Base-by-base conservation (phyloP, 2,329 filamentous ascomycete genomes). In the Chaetomium sp. region DNA sequence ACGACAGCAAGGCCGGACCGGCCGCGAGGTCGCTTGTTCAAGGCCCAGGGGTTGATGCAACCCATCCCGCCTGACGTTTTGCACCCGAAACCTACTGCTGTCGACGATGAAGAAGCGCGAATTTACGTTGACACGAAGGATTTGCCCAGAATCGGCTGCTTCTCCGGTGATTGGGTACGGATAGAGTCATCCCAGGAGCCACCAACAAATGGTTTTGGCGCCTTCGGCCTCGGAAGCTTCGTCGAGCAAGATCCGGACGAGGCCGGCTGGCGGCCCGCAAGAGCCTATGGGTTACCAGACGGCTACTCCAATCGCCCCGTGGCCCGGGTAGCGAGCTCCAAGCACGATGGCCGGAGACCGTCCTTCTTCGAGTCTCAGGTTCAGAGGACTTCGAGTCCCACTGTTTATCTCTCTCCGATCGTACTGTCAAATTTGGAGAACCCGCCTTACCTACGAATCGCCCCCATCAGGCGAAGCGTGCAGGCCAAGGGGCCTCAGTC, bases 121-220 rank as follows among this genome's bases (percentile, higher is more conserved):
- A 85, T 98, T 1, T 99, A 94, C 72, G 93, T 99, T 5, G 93
- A 97, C 71, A 90, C 96, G 8, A 89, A 87, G 64, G 91, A 92
- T 1, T 78, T 99, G 23, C 90, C 92, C 16, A 93, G 93, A 70
- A 90, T 99, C 61, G 93, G 94, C 19, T 98, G 94, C 76, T 99
- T 99, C 74, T 98, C 94, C 0, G 95, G 95, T 33, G 95, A 99
- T 74, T 99, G 95, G 95, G 92, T 97, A 12, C 88, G 90, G 25
- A 82, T 97, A 12, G 92, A 97, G 77, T 83, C 87, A 6, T 85
- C 91, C 0, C 85, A 90, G 69, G 91, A 93, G 73, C 90, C 91
- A 65, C 89, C 85, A 25, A 79, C 81, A 19, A 90, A 87, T 75
- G 90, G 83, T 21, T 86, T 86, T 69, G 90, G 85, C 58, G 80